Conservation (phyloP, 2,329 filamentous ascomycete genomes). For the Aspergillus thermomutatus region DNA sequence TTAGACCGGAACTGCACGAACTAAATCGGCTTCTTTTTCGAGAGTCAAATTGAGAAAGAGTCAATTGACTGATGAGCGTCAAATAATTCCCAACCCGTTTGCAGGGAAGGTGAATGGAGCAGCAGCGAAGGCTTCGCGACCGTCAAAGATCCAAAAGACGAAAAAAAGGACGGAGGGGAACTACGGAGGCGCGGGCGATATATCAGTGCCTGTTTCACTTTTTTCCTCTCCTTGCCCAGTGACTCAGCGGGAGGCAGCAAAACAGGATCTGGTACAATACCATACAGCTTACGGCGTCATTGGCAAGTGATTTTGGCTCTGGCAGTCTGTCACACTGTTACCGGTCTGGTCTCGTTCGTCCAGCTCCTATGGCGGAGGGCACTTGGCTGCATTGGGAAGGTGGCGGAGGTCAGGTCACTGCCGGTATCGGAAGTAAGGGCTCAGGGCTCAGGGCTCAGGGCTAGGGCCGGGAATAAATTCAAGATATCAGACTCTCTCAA, state of each 20-base stretch:
- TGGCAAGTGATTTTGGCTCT: neutral
- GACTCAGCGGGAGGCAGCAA: neutral
- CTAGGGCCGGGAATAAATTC: conserved; percentile 7
- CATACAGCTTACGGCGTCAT: neutral
- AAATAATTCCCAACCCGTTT: neutral
- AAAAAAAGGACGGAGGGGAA: conserved; percentile 16
- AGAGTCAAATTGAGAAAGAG: neutral
- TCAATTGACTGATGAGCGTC: neutral
- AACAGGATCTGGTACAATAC: neutral
- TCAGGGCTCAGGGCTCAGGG: conserved; percentile 15
- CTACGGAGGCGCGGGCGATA: conserved; percentile 7
- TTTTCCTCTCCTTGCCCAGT: neutral
- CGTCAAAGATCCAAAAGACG: conserved; percentile 27
- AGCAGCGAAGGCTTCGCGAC: conserved; percentile 25
- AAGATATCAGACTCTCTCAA: neutral
- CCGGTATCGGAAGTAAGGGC: conserved; percentile 19
- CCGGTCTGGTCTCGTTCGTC: neutral
- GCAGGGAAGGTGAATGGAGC: conserved; percentile 17
- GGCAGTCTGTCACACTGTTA: neutral
- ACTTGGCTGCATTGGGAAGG: conserved; percentile 10
- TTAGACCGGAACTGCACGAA: neutral
- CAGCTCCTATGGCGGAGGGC: neutral
- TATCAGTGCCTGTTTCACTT: conserved; percentile 4
- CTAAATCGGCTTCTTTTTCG: neutral
- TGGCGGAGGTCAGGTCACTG: neutral